Conservation (phyloP, 345 rosid genomes). For the Populus nigra region DNA sequence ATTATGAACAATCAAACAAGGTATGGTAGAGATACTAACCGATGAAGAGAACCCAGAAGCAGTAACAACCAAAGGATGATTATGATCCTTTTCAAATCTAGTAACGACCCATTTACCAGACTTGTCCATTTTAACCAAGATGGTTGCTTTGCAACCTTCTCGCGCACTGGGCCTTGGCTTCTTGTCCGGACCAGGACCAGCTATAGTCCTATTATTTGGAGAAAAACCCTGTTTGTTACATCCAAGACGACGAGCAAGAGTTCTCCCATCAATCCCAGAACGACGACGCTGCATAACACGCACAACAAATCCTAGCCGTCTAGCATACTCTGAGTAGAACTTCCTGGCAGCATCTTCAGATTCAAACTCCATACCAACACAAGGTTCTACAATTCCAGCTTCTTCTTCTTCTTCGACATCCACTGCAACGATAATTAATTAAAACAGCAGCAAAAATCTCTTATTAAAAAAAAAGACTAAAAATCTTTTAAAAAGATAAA, state of each 20-base stretch:
- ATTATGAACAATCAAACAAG: background rate
- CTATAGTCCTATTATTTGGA: constrained; percentile 38
- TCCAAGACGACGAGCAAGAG: constrained; percentile 78
- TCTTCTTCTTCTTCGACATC: constrained; percentile 45
- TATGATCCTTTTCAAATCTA: constrained; percentile 74
- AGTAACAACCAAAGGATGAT: constrained; percentile 59
- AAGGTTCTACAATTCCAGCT: constrained; percentile 49
- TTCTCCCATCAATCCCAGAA: constrained; percentile 70
- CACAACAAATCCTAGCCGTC: constrained; percentile 60
- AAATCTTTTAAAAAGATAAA: too few species aligned
- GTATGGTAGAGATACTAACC: constrained; percentile 35
- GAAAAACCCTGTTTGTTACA: constrained; percentile 86
- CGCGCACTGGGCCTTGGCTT: constrained; percentile 60
- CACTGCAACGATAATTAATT: constrained; percentile 30
- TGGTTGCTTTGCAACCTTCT: constrained; percentile 85
- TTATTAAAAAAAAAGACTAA: too few species aligned
- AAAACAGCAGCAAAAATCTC: background rate
- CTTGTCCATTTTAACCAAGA: constrained; percentile 73
- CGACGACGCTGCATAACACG: constrained; percentile 82
- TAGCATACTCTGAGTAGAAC: constrained; percentile 64
- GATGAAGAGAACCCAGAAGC: constrained; percentile 42
- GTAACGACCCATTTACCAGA: constrained; percentile 81
- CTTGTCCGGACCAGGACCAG: constrained; percentile 52
- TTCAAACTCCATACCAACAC: constrained; percentile 77
- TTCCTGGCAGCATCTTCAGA: constrained; percentile 70